phyloP scores from a whole-genome alignment of 257 asterid species.

The Verbena officinalis region DNA sequence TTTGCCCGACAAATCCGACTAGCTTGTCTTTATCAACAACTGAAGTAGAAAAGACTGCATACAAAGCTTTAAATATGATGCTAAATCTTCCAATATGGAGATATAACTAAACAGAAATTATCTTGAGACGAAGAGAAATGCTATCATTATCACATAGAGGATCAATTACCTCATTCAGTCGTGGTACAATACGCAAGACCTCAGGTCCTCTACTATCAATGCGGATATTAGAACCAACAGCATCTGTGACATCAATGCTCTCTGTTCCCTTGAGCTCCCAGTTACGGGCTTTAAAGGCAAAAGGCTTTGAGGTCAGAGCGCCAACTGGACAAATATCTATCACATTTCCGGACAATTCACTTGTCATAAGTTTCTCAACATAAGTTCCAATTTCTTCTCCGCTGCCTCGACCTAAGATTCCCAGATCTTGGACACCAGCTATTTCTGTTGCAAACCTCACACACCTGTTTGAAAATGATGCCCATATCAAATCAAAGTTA shows the following conservation, averaged over 20 bases:
- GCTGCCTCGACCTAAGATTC: constrained; percentile 99
- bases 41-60: not conserved
- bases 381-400: constrained; percentile 99
- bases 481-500: constrained; percentile 28
- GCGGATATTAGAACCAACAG: constrained; percentile 98
- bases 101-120: not conserved
- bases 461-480: constrained; percentile 63
- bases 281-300: constrained; percentile 98
- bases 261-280: constrained; percentile 99
- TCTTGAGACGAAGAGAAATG: not conserved
- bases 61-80: not conserved
- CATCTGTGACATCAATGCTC: constrained; percentile 97
- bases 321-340: constrained; percentile 99
- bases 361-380: constrained; percentile 94
- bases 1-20: constrained; percentile 5
- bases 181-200: constrained; percentile 94
- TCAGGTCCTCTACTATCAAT: constrained; percentile 99
- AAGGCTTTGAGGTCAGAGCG: constrained; percentile 97
- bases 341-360: constrained; percentile 98
- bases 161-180: constrained; percentile 78
- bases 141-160: not conserved
- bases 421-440: constrained; percentile 98
- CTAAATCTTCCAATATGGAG: constrained; percentile 1
- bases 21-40: constrained; percentile 12
- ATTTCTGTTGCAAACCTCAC: constrained; percentile 94